Percentiles rank a stretch among this genome's conserved stretches.
Evolutionary conservation across 2,329 filamentous ascomycete genomes (phyloP).

Genomic region (Monosporascus sp.): DNA sequence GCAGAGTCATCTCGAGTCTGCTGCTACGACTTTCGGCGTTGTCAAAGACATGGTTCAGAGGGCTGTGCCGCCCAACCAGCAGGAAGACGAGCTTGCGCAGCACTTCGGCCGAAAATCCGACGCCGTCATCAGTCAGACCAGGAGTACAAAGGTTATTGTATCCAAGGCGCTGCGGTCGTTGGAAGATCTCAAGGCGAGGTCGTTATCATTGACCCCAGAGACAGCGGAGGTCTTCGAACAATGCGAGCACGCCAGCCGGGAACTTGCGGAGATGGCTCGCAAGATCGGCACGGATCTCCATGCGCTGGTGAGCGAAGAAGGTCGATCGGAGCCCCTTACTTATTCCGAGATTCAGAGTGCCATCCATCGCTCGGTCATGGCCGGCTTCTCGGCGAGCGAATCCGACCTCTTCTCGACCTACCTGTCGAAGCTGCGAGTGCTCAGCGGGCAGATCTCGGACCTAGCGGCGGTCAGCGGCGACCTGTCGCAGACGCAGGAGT

Average conservation of each 20-base stretch:
- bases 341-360: constrained; percentile 60
- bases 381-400: constrained; percentile 50
- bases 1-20: constrained; percentile 76
- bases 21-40: constrained; percentile 38
- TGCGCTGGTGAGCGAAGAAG: constrained; percentile 63
- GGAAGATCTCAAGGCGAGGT: constrained; percentile 70
- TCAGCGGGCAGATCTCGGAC: constrained; percentile 61
- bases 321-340: constrained; percentile 60
- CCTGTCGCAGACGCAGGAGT: constrained; percentile 68
- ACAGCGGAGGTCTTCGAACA: constrained; percentile 64
- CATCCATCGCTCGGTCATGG: constrained; percentile 52
- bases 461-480: constrained; percentile 66
- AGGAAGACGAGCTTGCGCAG: constrained; percentile 62
- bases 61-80: constrained; percentile 48
- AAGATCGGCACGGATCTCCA: constrained; percentile 63
- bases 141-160: constrained; percentile 77
- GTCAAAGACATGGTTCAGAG: constrained; percentile 62
- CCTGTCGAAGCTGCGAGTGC: constrained; percentile 57
- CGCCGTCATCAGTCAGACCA: constrained; percentile 64
- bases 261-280: constrained; percentile 61
- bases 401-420: constrained; percentile 67
- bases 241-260: constrained; percentile 58
- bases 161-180: constrained; percentile 72
- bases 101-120: constrained; percentile 69
- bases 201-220: constrained; percentile 65